Evolutionary conservation across 192 early-diverging fungal species (phyloP).

Genomic region (Phycomyces blakesleeanus): DNA sequence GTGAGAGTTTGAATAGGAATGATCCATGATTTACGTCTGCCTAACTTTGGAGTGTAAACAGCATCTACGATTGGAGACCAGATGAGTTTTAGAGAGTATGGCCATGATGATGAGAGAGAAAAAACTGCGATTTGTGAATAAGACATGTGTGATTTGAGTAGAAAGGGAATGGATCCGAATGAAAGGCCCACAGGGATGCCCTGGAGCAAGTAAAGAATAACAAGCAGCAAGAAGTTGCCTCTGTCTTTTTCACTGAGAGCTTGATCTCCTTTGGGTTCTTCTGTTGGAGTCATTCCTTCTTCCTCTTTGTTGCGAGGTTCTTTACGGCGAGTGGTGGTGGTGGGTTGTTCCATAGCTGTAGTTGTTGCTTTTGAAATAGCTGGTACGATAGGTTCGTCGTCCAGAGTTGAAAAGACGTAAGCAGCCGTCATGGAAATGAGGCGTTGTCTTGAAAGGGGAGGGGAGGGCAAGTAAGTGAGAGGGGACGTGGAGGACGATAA

Average conservation of each 20-base stretch:
- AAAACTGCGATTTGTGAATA: slow-evolving; percentile 93
- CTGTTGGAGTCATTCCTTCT: slow-evolving; percentile 10
- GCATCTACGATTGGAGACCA: slow-evolving; percentile 98
- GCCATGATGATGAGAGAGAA: slow-evolving; percentile 89
- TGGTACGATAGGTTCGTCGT: slow-evolving; percentile 73
- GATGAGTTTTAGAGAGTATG: slow-evolving; percentile 95
- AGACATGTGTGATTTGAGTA: slow-evolving; percentile 90
- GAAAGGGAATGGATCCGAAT: slow-evolving; percentile 89
- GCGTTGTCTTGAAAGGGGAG: slow-evolving; percentile 56
- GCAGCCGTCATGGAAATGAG: slow-evolving; percentile 39
- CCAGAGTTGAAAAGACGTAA: slow-evolving; percentile 40
- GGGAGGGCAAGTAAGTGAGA: not conserved
- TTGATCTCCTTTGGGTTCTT: slow-evolving; percentile 15
- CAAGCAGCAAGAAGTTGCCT: slow-evolving; percentile 49
- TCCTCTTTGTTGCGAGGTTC: slow-evolving; percentile 6
- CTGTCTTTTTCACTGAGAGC: slow-evolving; percentile 19
- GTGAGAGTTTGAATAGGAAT: slow-evolving; percentile 93
- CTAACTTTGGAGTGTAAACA: slow-evolving; percentile 74
- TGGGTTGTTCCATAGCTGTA: slow-evolving; percentile 60
- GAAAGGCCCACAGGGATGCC: slow-evolving; percentile 91
- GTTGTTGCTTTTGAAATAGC: slow-evolving; percentile 71
- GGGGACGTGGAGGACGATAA: slow-evolving; percentile 10
- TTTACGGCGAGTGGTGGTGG: slow-evolving; percentile 11
- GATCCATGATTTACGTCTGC: slow-evolving; percentile 96
- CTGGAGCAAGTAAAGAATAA: slow-evolving; percentile 78